Base-by-base conservation (phyloP, 2,329 filamentous ascomycete genomes). In the Colletotrichum theobromicola region DNA sequence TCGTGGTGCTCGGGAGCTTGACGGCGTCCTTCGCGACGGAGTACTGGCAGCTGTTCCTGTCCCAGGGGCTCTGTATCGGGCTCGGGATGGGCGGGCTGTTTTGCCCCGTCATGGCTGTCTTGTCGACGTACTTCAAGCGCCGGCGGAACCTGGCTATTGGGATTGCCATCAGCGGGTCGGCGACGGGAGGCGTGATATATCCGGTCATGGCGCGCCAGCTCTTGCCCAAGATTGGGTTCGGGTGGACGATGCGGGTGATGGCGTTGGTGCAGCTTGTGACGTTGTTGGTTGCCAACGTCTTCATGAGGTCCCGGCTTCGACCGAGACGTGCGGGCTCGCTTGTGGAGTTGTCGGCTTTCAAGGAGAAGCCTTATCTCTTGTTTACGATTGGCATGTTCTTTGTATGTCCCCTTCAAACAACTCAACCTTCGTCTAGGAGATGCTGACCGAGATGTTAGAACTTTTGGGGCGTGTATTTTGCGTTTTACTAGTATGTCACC, bases 221-320 rank as follows among this genome's bases (percentile, higher is more conserved):
- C 3, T 82, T 90, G 2, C 88, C 88, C 0, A 76, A 80, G 2
- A 83, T 92, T 6, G 90, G 90, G 1, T 92, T 93, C 75, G 83
- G 84, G 0, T 92, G 90, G 90, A 87, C 90, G 0, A 89, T 90
- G 1, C 84, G 93, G 4, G 85, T 90, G 0, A 82, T 94, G 2
- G 93, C 88, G 0, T 93, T 94, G 77, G 86, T 94, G 30, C 97
- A 97, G 80, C 87, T 91, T 2, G 92, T 90, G 1, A 92, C 92
- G 18, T 91, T 97, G 67, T 89, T 93, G 5, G 89, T 96, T 63
- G 94, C 79, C 3, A 70, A 82, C 15, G 32, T 79, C 15, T 78
- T 82, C 5, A 77, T 83, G 34, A 77, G 77, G 58, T 77, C 80
- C 4, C 79, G 80, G 21, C 70, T 73, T 1, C 74, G 67, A 13